phyloP scores from a whole-genome alignment of 768 basidiomycete species.

The Boletus sp. region DNA sequence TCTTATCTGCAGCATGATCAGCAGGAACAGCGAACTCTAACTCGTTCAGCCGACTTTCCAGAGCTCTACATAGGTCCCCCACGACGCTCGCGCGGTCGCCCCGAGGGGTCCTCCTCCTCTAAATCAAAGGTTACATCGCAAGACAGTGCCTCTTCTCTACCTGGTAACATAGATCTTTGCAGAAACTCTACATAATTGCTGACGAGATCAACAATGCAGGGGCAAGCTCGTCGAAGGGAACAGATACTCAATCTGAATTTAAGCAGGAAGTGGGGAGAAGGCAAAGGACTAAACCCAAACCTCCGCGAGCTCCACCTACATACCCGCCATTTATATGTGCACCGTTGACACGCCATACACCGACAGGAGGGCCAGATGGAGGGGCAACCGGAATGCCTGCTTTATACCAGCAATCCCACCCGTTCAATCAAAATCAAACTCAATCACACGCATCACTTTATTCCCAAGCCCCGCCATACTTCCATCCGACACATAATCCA shows the following conservation, averaged over 20 bases:
- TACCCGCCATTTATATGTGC: slow-evolving; percentile 28
- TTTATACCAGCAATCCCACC: slow-evolving; percentile 3
- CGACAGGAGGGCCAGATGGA: not conserved
- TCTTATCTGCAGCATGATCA: slow-evolving; percentile 2
- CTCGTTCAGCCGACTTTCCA: slow-evolving; percentile 34
- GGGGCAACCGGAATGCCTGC: not conserved
- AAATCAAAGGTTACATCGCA: slow-evolving; percentile 38
- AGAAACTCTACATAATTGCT: not conserved
- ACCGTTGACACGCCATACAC: slow-evolving; percentile 19
- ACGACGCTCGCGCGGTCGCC: slow-evolving; percentile 33
- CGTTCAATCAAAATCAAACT: not conserved
- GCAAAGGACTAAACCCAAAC: slow-evolving; percentile 20
- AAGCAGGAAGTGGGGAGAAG: not conserved
- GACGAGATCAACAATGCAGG: slow-evolving; percentile 8
- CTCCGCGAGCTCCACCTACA: slow-evolving; percentile 19
- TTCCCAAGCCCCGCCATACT: slow-evolving; percentile 1
- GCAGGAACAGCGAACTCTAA: slow-evolving; percentile 20
- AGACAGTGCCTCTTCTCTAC: slow-evolving; percentile 1
- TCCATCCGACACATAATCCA: slow-evolving; percentile 2
- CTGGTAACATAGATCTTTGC: slow-evolving; percentile 1
- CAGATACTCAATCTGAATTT: not conserved
- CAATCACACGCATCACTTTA: not conserved
- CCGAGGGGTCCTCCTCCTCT: slow-evolving; percentile 45
- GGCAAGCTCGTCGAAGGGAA: not conserved
- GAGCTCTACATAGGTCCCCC: slow-evolving; percentile 38